Base-by-base conservation (phyloP, 2,329 filamentous ascomycete species). In the Didymella keratinophila region DNA sequence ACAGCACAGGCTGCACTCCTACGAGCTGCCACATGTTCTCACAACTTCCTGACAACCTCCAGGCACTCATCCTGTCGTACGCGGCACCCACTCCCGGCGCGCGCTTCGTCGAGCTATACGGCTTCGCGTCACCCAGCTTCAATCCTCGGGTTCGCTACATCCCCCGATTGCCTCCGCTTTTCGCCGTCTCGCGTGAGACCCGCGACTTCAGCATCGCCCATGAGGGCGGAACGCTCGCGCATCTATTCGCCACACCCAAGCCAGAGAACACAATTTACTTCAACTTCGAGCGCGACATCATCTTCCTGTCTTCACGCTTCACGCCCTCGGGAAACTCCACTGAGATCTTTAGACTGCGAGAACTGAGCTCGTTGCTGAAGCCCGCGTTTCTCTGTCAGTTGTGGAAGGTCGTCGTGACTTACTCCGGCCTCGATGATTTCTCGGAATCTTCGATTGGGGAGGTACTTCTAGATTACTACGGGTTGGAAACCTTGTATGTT, bases 261-360 rank as follows among this genome's bases (percentile, higher is more conserved):
- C 12, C 25, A 14, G 37, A 21, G 16, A 36, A 34, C 54, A 63
- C 11, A 7, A 36, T 52, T 30, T 52, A 63, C 9, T 50, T 60
- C 20, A n/a, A 37, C 14, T 45, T 52, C 30, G 28, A 21, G 7
- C 56, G 28, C 37, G 49, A 63, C 23, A 62, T 66, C 25, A 14
- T 67, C 0, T 64, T 60, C 41, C 55, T 68, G 16, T 48, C 46
- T 28, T 54, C 39, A 2, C 61, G 63, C n/a, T 68, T 67, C 56
- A 50, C 44, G 3, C 27, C 36, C 2, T 28, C 18, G 1, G 23
- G 25, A 9, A 53, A 25, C 4, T 51, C 41, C 11, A 60, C 57
- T 2, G 63, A 68, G 37, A 63, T 61, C 0, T n/a, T 23, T 14
- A 51, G 62, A 8, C 58, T 67, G 4, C 43, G 18, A 8, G 34